phyloP scores from a whole-genome alignment of 2,329 filamentous ascomycete genomes.

The Fusarium goolgardi region DNA sequence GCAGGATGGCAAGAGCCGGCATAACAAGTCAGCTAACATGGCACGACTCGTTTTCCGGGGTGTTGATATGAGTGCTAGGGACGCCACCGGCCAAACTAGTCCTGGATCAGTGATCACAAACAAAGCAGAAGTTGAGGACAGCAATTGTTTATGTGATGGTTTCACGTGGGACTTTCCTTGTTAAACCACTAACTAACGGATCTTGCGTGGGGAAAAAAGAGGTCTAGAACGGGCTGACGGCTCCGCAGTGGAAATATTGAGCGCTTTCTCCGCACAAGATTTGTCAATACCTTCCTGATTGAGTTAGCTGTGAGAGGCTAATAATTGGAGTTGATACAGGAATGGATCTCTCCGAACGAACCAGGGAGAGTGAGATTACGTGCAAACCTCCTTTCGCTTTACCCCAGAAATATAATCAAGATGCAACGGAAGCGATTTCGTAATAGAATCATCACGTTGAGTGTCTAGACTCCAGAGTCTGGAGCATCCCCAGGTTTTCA shows the following conservation, averaged over 20 bases:
- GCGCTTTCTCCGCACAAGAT: conserved; percentile 32
- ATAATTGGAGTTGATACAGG: conserved; percentile 38
- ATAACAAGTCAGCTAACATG: conserved; percentile 18
- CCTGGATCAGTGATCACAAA: conserved; percentile 1
- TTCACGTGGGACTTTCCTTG: conserved; percentile 22
- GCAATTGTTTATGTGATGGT: conserved; percentile 21
- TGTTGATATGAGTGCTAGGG: conserved; percentile 29
- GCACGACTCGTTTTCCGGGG: conserved; percentile 20
- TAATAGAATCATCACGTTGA: conserved; percentile 33
- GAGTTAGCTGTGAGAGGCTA: conserved; percentile 29
- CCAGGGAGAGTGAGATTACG: conserved; percentile 28
- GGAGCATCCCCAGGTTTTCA: conserved; percentile 35
- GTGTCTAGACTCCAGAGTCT: conserved; percentile 36
- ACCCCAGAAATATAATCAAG: conserved; percentile 33
- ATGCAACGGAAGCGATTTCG: conserved; percentile 36
- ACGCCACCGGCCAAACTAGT: conserved; percentile 29
- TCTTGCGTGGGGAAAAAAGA: conserved; percentile 17
- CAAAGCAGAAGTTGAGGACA: conserved; percentile 9
- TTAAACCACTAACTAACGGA: conserved; percentile 1
- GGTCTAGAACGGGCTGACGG: conserved; percentile 36
- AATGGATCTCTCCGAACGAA: conserved; percentile 29
- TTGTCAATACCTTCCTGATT: conserved; percentile 35
- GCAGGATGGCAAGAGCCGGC: conserved; percentile 30
- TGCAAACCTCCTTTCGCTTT: conserved; percentile 15
- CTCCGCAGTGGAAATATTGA: conserved; percentile 35